Evolutionary conservation across 164 flowering plant species (phyloP).

Genomic region (Vitis rupestris): DNA sequence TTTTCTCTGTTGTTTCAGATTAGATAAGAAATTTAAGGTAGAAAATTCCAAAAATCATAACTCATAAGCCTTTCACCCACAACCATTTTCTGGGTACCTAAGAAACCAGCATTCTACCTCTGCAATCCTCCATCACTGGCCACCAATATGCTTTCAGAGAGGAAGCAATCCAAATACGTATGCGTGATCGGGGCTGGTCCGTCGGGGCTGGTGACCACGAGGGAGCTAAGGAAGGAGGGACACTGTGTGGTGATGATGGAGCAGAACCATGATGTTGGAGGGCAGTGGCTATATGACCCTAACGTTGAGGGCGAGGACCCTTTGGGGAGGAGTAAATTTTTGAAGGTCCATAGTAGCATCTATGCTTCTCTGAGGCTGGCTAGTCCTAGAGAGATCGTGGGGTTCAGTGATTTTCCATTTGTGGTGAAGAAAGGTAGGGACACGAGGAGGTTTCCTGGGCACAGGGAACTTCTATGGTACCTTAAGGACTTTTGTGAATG

Average conservation of each 20-base stretch:
- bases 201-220: slow-evolving; percentile 76
- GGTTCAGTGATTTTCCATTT: slow-evolving; percentile 83
- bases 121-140: too few species aligned
- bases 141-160: slow-evolving; percentile 38
- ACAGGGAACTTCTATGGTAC: slow-evolving; percentile 62
- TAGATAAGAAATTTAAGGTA: too few species aligned
- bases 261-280: slow-evolving; percentile 80
- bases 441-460: slow-evolving; percentile 83
- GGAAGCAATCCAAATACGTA: slow-evolving; percentile 35
- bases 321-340: slow-evolving; percentile 28
- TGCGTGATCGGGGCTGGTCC: slow-evolving; percentile 96
- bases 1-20: too few species aligned
- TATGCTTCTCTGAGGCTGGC: slow-evolving; percentile 67
- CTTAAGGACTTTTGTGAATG: slow-evolving; percentile 63
- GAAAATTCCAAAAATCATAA: too few species aligned
- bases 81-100: too few species aligned
- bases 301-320: slow-evolving; percentile 51
- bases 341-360: slow-evolving; percentile 72
- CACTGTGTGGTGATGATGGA: slow-evolving; percentile 71
- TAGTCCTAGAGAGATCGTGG: slow-evolving; percentile 86
- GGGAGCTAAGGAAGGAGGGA: slow-evolving; percentile 81
- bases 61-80: too few species aligned
- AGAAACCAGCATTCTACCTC: too few species aligned
- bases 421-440: slow-evolving; percentile 67
- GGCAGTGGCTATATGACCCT: slow-evolving; percentile 86